Evolutionary conservation across 768 basidiomycete species (phyloP).

Genomic region (Nidularia sp.): DNA sequence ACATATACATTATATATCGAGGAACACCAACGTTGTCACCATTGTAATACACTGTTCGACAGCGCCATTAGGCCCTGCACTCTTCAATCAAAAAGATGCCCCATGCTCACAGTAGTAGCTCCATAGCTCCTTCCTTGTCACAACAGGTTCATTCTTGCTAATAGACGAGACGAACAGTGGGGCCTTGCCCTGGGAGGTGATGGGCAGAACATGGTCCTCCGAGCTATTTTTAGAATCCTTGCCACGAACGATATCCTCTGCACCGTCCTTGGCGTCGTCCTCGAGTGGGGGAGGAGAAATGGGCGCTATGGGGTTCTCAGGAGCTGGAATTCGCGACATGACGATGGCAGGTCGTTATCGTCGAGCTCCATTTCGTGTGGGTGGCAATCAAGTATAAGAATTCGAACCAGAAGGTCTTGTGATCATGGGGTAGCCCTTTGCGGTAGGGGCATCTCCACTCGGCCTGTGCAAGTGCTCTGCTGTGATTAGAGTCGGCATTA

Average conservation of each 20-base stretch:
- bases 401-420: not conserved
- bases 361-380: not conserved
- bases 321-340: conserved; percentile 22
- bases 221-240: conserved; percentile 3
- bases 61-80: too few species aligned
- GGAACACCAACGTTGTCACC: conserved; percentile 61
- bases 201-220: not conserved
- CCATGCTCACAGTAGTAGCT: conserved; percentile 64
- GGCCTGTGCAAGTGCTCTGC: not conserved
- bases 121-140: conserved; percentile 74
- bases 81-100: not conserved
- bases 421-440: not conserved
- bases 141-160: conserved; percentile 56
- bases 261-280: conserved; percentile 8
- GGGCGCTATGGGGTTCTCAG: conserved; percentile 10
- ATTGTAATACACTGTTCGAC: conserved; percentile 66
- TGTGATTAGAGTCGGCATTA: too few species aligned
- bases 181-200: not conserved
- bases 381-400: not conserved
- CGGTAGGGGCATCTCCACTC: not conserved
- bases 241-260: not conserved
- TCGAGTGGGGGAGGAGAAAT: conserved; percentile 3
- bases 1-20: not conserved
- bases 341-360: not conserved
- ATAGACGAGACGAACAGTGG: conserved; percentile 31